phyloP scores from a whole-genome alignment of 331 rosid genomes.

The Prunus yedoensis region DNA sequence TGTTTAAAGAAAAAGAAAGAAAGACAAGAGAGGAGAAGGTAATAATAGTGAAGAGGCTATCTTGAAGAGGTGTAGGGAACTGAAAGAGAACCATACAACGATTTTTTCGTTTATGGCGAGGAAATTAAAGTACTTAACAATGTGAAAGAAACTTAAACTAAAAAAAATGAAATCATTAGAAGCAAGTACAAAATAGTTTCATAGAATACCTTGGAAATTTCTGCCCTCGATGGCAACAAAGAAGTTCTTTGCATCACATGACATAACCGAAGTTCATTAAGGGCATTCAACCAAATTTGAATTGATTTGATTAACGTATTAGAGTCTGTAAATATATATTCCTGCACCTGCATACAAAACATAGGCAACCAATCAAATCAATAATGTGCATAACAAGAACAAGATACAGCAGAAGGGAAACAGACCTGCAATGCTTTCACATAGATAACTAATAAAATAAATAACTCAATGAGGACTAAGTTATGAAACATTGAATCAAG shows the following conservation, averaged over 20 bases:
- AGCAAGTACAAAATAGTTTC: background rate
- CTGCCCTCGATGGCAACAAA: slow-evolving; percentile 39
- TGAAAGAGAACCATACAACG: no score
- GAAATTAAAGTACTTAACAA: background rate
- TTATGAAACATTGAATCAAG: background rate
- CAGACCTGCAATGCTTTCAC: background rate
- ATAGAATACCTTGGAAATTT: slow-evolving; percentile 60
- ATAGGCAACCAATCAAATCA: slow-evolving; percentile 15
- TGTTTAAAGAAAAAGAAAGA: no score
- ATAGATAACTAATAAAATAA: background rate
- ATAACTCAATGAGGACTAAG: background rate
- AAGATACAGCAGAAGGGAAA: slow-evolving; percentile 11
- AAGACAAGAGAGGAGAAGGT: no score
- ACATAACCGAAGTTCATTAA: slow-evolving; percentile 84
- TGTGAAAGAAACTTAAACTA: background rate
- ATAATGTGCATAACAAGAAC: background rate
- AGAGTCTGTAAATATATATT: slow-evolving; percentile 69
- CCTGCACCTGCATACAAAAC: slow-evolving; percentile 68
- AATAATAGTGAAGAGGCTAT: no score
- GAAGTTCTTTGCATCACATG: slow-evolving; percentile 60
- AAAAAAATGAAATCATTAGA: slow-evolving; percentile 4
- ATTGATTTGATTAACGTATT: slow-evolving; percentile 76
- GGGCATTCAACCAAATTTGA: slow-evolving; percentile 80
- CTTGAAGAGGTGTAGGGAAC: no score
- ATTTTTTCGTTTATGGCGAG: no score